Evolutionary conservation across 495 filamentous ascomycete species (phyloP), one percentile per base, ranked within the genome.

Genomic region (Aspergillus steynii): DNA sequence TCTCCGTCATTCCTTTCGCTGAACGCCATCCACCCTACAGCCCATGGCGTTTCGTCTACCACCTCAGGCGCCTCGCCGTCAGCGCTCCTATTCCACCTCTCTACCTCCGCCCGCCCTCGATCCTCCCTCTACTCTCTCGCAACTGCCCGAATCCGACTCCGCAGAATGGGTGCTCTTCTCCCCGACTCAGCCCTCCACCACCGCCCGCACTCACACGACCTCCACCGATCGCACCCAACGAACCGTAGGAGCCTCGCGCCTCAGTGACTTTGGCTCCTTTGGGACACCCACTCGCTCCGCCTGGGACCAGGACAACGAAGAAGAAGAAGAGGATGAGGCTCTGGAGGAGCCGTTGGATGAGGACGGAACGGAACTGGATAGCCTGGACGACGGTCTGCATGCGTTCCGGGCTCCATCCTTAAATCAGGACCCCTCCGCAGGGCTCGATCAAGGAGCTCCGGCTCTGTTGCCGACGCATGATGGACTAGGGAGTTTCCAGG

Each of bases 141-240:
- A 81, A 27, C 76, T 70, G 64, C 61, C 69, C 57, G 63, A 73
- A 61, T 85, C 89, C 67, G 90, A 96, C 54, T 85, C 91, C 4
- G 87, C 93, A 70, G 93, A 96, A 86, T 98, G 95, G 96, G 87
- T 99, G 50, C 85, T 99, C 64, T 99, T 99, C 77, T 92, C 92
- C 10, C 92, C 93, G 4, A 79, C 83, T 20, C 74, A 71, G 37
- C 77, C 85, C 45, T 85, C 87, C 6, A 81, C 78, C 28, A 85
- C 84, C 50, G 82, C 86, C 45, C 83, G 83, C 20, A 90, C 88
- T 0, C 87, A 88, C 66, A 84, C 89, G 10, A 87, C 85, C 58
- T 92, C 91, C 26, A 88, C 90, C 12, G 86, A 86, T 42, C 84
- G 82, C 59, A 91, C 90, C 54, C 83, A 86, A 47, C 81, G 79